Base-by-base conservation (phyloP, 2,329 filamentous ascomycete genomes). In the Phaeosphaeria sp. region DNA sequence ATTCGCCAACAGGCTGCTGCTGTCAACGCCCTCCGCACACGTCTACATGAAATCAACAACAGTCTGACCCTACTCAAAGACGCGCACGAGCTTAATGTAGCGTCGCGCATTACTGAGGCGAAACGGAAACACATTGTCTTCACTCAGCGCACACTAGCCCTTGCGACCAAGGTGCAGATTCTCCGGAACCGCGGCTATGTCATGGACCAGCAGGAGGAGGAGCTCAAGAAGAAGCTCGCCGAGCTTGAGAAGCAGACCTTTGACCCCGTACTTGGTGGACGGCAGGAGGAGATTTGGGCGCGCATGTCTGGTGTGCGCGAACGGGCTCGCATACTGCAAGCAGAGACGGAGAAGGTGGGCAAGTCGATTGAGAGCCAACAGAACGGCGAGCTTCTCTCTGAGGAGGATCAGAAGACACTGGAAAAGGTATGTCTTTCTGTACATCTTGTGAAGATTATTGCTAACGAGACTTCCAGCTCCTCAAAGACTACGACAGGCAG, bases 201-300 rank as follows among this genome's bases (percentile, higher is more conserved):
- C 2, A 82, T 96, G 62, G 90, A 90, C 67, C 87, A 87, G 43
- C 88, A 91, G 61, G 91, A 96, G 76, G 92, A 96, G 69, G 89
- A 90, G 64, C 76, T 96, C 46, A 88, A 89, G 75, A 86, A 87
- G 66, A 90, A 91, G 73, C 81, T 96, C 57, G 81, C 88, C 69
- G 82, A 80, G 22, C 80, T 95, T 56, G 90, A 93, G 73, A 86
- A 87, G 69, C 82, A 83, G 50, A 86, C 92, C 25, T 87, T 88
- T 63, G 91, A 95, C 70, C 91, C 92, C 7, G 88, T 88, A 7
- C 83, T 94, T 54, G 85, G 86, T 39, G 91, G 90, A 2, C 82
- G 90, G 64, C 89, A 92, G 72, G 92, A 95, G 77, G 91, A 95
- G 80, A 87, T 95, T 46, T 95, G 91, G 91, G 92, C 91, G 63